A percentile compares a stretch with the other conserved stretches of the same genome.
Evolutionary conservation across 1,139 yeast species (phyloP).

Genomic region (Debaryomyces psychrophilus): DNA sequence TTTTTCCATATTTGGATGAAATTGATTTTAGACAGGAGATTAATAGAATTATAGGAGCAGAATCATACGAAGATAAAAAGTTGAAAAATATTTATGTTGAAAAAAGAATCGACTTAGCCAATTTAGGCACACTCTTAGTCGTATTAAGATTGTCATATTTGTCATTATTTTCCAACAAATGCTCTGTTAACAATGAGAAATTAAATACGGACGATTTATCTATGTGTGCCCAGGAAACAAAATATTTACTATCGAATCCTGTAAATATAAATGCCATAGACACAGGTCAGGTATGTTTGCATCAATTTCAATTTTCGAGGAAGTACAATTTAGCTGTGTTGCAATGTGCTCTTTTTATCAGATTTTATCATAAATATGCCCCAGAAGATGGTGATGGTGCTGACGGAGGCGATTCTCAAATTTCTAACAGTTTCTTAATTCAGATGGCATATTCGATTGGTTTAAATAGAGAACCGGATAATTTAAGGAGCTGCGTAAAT

Average conservation of each 20-base stretch:
- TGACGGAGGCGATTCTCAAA: constrained; percentile 46
- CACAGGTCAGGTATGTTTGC: constrained; percentile 33
- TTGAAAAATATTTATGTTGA: constrained; percentile 20
- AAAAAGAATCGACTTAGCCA: constrained; percentile 26
- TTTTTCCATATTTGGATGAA: constrained; percentile 38
- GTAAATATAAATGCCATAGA: constrained; percentile 30
- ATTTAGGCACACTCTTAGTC: constrained; percentile 24
- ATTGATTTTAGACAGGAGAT: constrained; percentile 25
- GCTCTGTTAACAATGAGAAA: constrained; percentile 9
- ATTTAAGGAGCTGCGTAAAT: constrained; percentile 16
- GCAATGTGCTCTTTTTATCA: constrained; percentile 42
- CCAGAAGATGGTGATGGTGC: constrained; percentile 55
- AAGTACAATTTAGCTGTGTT: constrained; percentile 29
- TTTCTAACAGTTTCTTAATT: constrained; percentile 38
- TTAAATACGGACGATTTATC: constrained; percentile 13
- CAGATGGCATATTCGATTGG: constrained; percentile 51
- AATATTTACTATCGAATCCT: constrained; percentile 32
- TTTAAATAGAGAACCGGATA: constrained; percentile 44
- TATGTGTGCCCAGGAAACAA: constrained; percentile 21
- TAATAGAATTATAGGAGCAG: constrained; percentile 30
- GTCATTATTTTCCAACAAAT: constrained; percentile 24
- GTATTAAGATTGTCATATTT: constrained; percentile 27
- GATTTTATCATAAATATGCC: constrained; percentile 48
- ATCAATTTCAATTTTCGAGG: constrained; percentile 29
- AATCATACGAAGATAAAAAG: constrained; percentile 23